Evolutionary conservation across 441 rosid species (phyloP).

Genomic region (Jatropha multifida): DNA sequence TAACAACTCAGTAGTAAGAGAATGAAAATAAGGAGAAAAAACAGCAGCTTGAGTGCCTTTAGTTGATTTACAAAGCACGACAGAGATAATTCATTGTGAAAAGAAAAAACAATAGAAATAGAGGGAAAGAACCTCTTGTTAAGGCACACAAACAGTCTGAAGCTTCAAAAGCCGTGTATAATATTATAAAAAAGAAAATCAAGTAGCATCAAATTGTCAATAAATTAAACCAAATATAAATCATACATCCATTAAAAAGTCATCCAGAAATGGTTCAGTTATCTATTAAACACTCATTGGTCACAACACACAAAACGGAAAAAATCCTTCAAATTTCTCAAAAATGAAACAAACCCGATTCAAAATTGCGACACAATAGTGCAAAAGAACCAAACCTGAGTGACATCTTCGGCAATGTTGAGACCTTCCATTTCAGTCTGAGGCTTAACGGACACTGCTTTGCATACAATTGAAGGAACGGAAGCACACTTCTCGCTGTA

Average conservation of each 20-base stretch:
- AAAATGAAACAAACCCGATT: neutral
- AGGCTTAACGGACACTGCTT: slow-evolving; percentile 66
- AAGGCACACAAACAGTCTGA: neutral
- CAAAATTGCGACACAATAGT: neutral
- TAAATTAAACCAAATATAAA: slow-evolving; percentile 15
- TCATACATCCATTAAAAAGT: slow-evolving; percentile 6
- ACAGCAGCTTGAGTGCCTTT: neutral
- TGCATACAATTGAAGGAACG: slow-evolving; percentile 53
- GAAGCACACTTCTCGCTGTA: slow-evolving; percentile 5
- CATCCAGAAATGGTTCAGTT: neutral
- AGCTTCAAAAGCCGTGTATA: neutral
- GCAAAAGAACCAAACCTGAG: slow-evolving; percentile 49
- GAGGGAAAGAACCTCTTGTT: neutral
- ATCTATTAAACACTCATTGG: neutral
- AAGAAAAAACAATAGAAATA: neutral
- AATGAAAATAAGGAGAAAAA: neutral
- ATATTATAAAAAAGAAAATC: neutral
- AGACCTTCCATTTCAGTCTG: slow-evolving; percentile 64
- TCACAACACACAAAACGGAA: neutral
- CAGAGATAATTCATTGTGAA: neutral
- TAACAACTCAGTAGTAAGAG: neutral
- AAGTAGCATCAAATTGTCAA: slow-evolving; percentile 3
- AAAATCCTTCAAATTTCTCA: neutral
- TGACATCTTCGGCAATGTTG: slow-evolving; percentile 88
- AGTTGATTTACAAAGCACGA: neutral